Conservation (phyloP, 768 basidiomycete genomes). For the Trametes cingulata region DNA sequence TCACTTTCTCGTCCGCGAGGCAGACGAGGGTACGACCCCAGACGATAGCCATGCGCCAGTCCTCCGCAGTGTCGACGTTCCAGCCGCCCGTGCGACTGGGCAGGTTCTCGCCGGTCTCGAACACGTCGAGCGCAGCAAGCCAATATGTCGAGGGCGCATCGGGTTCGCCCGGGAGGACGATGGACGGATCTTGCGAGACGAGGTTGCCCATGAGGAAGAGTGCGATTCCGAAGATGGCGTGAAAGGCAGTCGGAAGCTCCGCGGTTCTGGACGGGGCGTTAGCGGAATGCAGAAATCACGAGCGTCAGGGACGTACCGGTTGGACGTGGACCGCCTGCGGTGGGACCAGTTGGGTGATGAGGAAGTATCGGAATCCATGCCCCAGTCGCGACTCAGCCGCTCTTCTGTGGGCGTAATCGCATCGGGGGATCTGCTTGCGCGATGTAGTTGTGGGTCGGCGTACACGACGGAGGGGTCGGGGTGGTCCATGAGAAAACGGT, state of each 20-base stretch:
- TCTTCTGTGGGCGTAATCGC: constrained; percentile 30
- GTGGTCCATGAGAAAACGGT: constrained; percentile 56
- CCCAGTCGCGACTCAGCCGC: constrained; percentile 26
- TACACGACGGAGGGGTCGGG: constrained; percentile 60
- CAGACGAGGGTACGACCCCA: constrained; percentile 68
- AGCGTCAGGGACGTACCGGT: neutral
- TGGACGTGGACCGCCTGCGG: neutral
- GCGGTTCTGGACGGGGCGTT: constrained; percentile 20
- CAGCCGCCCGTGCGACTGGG: constrained; percentile 40
- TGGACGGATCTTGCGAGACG: constrained; percentile 50
- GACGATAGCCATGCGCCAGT: constrained; percentile 68
- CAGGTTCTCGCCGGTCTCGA: constrained; percentile 66
- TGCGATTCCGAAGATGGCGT: constrained; percentile 62
- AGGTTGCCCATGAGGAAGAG: constrained; percentile 66
- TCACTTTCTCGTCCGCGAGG: constrained; percentile 51
- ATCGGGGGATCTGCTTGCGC: constrained; percentile 19
- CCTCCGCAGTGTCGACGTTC: constrained; percentile 39
- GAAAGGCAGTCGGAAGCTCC: constrained; percentile 66
- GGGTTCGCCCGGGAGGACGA: constrained; percentile 59
- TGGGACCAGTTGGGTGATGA: neutral
- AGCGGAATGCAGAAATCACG: neutral
- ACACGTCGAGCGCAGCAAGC: constrained; percentile 69
- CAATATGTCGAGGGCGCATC: constrained; percentile 53
- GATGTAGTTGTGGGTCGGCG: constrained; percentile 23
- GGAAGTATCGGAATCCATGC: constrained; percentile 15